Evolutionary conservation across 768 basidiomycete genomes (phyloP).

Genomic region (Stropharia rugosoannulata): DNA sequence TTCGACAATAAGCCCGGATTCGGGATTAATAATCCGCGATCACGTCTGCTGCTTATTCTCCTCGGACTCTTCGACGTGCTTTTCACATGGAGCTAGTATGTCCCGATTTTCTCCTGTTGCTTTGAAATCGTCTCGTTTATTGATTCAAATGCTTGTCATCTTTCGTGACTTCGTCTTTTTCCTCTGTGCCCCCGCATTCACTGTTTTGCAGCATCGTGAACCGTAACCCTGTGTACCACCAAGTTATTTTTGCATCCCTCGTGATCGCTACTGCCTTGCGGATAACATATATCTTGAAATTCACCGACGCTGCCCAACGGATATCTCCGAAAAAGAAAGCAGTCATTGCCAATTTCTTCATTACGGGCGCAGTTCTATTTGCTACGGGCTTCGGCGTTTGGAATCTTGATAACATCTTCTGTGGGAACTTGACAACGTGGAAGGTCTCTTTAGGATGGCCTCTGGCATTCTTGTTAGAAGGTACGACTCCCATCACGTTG

Average conservation of each 20-base stretch:
- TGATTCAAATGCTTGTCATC: not conserved
- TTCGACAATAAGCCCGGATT: constrained; percentile 60
- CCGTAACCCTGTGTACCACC: constrained; percentile 80
- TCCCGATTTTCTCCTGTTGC: constrained; percentile 11
- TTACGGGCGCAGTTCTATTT: constrained; percentile 55
- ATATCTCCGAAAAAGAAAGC: constrained; percentile 43
- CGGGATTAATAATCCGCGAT: constrained; percentile 31
- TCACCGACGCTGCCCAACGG: constrained; percentile 34
- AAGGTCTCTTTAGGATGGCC: constrained; percentile 65
- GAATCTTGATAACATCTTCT: constrained; percentile 83
- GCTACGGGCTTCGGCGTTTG: constrained; percentile 68
- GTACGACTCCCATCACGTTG: constrained; percentile 9
- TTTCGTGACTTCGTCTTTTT: not conserved
- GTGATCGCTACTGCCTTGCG: constrained; percentile 49
- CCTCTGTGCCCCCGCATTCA: not conserved
- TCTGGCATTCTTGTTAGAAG: constrained; percentile 63
- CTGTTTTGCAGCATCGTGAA: constrained; percentile 47
- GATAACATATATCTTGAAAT: constrained; percentile 49
- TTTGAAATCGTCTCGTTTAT: not conserved
- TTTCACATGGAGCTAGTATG: constrained; percentile 78
- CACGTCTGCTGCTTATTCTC: constrained; percentile 36
- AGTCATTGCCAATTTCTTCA: constrained; percentile 44
- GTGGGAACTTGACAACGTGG: constrained; percentile 53
- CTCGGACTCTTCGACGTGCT: constrained; percentile 50
- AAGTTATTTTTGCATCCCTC: constrained; percentile 66